Evolutionary conservation across 768 basidiomycete genomes (phyloP), one percentile per base, ranked within the genome.

Genomic region (Auricularia cornea): DNA sequence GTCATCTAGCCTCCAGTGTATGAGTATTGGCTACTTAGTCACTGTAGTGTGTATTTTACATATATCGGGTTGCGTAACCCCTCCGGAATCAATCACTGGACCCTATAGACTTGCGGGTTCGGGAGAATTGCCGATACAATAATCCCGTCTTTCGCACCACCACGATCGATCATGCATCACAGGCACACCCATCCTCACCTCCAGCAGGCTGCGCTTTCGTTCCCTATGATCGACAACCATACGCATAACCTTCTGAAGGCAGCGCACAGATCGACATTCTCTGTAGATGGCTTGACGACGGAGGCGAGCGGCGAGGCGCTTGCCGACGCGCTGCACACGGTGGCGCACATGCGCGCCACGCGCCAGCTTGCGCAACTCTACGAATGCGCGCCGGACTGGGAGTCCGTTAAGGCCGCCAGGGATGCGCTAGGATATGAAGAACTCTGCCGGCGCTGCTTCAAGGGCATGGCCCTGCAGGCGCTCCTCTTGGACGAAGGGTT

Each of bases 401-500:
- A 84, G 8, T 79, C 78, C 0, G 72, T 91, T 30, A 88, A 88
- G 70, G 66, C 68, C 14, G 72, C 72, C 33, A 76, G 88, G 29
- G 70, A 71, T 0, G 67, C 66, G 10, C 63, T 80, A 18, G 75
- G 79, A 33, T 91, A 92, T 67, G 68, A 76, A 35, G 77, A 83
- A 16, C 75, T 92, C 8, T 91, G 89, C 72, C 69, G 74, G 51
- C 65, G 71, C 29, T 87, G 79, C 66, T 81, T 92, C 72, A 73
- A 75, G 56, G 76, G 76, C 5, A 79, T 85, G 1, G 76, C 78
- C n/a, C 88, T 90, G 52, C 83, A 87, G 65, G 83, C 83, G 63
- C 77, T 92, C 62, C 75, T 92, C 31, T 77, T 92, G 57, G 90
- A 91, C 70, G 90, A 92, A 68, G 89, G 89, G 1, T 73, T 92